Conservation (phyloP, 306 rosid genomes). For the Senna tora region DNA sequence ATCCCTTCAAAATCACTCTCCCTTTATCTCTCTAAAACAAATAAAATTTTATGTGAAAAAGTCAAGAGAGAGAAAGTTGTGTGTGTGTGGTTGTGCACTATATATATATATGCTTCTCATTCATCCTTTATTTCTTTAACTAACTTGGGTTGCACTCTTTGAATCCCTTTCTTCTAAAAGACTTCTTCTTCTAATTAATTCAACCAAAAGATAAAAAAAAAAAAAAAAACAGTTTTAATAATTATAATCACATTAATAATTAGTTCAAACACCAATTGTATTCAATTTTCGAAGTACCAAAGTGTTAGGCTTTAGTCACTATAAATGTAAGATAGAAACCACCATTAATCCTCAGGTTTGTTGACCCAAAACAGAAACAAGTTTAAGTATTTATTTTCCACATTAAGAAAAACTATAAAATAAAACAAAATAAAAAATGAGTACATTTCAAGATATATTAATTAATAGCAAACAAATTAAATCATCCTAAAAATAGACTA, state of each 20-base stretch:
- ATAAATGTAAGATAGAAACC: slow-evolving; percentile 18
- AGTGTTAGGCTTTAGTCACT: slow-evolving; percentile 49
- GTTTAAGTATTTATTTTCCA: too few species aligned
- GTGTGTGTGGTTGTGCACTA: slow-evolving; percentile 43
- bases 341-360: slow-evolving; percentile 32
- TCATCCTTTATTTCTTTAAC: slow-evolving; percentile 47
- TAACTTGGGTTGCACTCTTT: slow-evolving; percentile 76
- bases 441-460: slow-evolving; percentile 16
- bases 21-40: slow-evolving; percentile 37
- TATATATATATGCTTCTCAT: slow-evolving; percentile 27
- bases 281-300: slow-evolving; percentile 34
- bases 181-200: slow-evolving; percentile 43
- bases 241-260: slow-evolving; percentile 34
- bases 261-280: slow-evolving; percentile 43
- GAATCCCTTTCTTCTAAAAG: slow-evolving; percentile 55
- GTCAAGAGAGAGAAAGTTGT: slow-evolving; percentile 17
- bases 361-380: slow-evolving; percentile 25
- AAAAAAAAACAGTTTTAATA: background rate
- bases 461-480: background rate
- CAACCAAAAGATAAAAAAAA: slow-evolving; percentile 31
- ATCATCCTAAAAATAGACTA: slow-evolving; percentile 25
- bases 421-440: background rate
- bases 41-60: slow-evolving; percentile 37
- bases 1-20: slow-evolving; percentile 77
- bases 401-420: too few species aligned